Conservation (phyloP, 148 eudicot genomes). For the Tetragonia tetragonoides region DNA sequence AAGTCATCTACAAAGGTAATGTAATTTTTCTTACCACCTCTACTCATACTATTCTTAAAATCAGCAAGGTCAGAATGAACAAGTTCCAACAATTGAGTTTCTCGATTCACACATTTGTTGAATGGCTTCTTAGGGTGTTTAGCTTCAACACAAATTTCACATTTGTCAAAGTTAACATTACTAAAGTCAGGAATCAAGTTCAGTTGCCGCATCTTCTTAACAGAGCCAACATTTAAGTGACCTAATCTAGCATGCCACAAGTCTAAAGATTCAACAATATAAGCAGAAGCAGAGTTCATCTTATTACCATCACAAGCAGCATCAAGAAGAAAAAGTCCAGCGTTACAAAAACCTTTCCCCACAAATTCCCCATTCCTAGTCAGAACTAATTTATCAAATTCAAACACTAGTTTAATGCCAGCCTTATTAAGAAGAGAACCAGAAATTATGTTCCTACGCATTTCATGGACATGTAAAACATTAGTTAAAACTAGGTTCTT, state of each 20-base stretch:
- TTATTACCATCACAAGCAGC: background rate
- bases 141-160: constrained; percentile 6
- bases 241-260: constrained; percentile 9
- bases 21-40: background rate
- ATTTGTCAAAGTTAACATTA: background rate
- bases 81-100: background rate
- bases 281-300: too few species aligned
- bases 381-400: background rate
- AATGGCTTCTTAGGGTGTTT: background rate
- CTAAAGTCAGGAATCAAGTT: background rate
- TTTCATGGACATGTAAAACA: background rate
- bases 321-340: constrained; percentile 6
- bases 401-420: background rate
- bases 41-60: background rate
- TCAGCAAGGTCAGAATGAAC: background rate
- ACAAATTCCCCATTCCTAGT: constrained; percentile 7
- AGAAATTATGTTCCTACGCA: background rate
- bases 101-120: background rate
- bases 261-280: background rate
- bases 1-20: too few species aligned
- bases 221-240: background rate
- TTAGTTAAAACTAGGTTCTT: background rate
- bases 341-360: constrained; percentile 15
- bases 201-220: background rate
- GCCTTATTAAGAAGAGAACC: background rate